phyloP scores from a whole-genome alignment of 2,329 filamentous ascomycete genomes.

The Orbilia quercus region DNA sequence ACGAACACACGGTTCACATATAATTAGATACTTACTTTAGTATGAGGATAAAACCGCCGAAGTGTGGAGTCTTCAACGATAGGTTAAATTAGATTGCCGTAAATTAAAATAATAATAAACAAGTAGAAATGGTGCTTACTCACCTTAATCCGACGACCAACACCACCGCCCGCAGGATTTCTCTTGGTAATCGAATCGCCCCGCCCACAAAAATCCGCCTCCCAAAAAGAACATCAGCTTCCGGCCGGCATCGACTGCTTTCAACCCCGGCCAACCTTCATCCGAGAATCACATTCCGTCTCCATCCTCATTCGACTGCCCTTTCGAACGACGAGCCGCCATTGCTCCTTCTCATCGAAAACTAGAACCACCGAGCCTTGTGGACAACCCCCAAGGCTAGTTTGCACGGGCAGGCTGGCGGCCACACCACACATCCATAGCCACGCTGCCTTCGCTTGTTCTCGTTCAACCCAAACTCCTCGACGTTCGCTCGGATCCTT shows the following conservation, averaged over 20 bases:
- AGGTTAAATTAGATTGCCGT: too few relatives aligned
- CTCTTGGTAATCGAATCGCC: background rate
- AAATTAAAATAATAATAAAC: too few relatives aligned
- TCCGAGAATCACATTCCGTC: background rate
- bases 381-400: conserved; percentile 40
- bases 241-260: conserved; percentile 9
- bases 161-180: conserved; percentile 1
- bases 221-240: conserved; percentile 15
- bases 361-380: conserved; percentile 55
- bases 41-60: too few relatives aligned
- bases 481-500: conserved; percentile 41
- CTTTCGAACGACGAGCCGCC: conserved; percentile 7
- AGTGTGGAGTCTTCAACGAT: too few relatives aligned
- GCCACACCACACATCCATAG: conserved; percentile 35
- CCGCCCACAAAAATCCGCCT: conserved; percentile 18
- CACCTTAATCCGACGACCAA: conserved; percentile 2
- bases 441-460: conserved; percentile 35
- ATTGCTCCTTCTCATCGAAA: conserved; percentile 29
- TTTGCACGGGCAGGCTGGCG: conserved; percentile 13
- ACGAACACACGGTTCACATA: too few relatives aligned
- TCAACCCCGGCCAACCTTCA: background rate
- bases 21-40: too few relatives aligned
- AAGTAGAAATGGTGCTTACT: conserved; percentile 32
- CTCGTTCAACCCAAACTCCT: conserved; percentile 34
- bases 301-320: conserved; percentile 16